A percentile compares a stretch with the other conserved stretches of the same genome.
Evolutionary conservation across 1,139 yeast species (phyloP).

Genomic region (Yamadazyma blattariae): DNA sequence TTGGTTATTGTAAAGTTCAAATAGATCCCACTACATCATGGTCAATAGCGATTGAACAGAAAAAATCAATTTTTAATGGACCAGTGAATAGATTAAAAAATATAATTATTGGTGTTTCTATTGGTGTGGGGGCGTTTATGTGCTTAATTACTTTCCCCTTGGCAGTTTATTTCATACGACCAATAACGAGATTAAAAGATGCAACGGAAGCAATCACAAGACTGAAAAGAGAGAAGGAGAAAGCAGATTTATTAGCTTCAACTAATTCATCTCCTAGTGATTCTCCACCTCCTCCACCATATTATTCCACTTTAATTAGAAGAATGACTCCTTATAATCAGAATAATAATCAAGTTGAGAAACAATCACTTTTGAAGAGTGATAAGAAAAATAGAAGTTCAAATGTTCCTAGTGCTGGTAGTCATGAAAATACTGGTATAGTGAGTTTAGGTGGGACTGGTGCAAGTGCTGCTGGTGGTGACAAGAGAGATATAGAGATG

Average conservation of each 20-base stretch:
- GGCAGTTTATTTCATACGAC: conserved; percentile 82
- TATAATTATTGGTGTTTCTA: conserved; percentile 73
- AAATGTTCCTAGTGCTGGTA: neutral
- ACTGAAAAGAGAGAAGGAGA: conserved; percentile 27
- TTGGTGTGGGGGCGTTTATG: conserved; percentile 77
- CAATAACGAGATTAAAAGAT: conserved; percentile 74
- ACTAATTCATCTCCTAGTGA: neutral
- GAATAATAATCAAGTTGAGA: neutral
- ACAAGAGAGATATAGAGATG: neutral
- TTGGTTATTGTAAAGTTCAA: conserved; percentile 64
- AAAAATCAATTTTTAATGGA: conserved; percentile 52
- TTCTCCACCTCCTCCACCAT: conserved; percentile 15
- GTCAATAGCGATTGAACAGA: conserved; percentile 76
- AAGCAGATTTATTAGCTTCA: conserved; percentile 3
- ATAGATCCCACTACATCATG: conserved; percentile 53
- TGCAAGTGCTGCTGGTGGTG: neutral
- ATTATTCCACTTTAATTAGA: conserved; percentile 15
- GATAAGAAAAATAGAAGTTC: neutral
- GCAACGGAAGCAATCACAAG: conserved; percentile 69
- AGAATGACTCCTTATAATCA: conserved; percentile 9
- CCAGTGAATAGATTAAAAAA: conserved; percentile 64
- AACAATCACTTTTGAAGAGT: neutral
- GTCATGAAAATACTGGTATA: neutral
- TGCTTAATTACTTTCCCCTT: conserved; percentile 74
- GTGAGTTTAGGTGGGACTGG: neutral